These are phyloP conservation scores for Trypanosomatidae sp. DNA, from an alignment of 208 protist species.

Conservation along the genomic window DNA sequence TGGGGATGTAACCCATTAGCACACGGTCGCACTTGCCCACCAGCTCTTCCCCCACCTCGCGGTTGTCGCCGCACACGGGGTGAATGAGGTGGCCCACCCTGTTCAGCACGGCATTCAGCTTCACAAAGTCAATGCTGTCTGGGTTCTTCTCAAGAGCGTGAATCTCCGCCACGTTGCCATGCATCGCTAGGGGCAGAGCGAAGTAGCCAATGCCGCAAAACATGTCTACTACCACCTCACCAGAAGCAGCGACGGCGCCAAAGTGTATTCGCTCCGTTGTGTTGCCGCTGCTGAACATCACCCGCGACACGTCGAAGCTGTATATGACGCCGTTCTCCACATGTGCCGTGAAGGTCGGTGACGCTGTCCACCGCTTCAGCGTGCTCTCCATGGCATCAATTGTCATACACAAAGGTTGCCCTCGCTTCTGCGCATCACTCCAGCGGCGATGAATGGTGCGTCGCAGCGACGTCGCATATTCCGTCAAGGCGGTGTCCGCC, in stretches of 20 bases:
- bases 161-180: constrained; percentile 52
- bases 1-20: constrained; percentile 91
- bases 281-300: constrained; percentile 94
- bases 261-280: constrained; percentile 93
- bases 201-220: constrained; percentile 94
- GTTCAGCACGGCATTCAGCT: constrained; percentile 82
- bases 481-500: constrained; percentile 5
- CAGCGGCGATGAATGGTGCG: constrained; percentile 13
- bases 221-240: constrained; percentile 92
- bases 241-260: constrained; percentile 43
- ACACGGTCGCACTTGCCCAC: constrained; percentile 84
- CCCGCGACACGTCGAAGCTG: constrained; percentile 76
- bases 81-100: constrained; percentile 66
- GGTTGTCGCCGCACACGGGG: constrained; percentile 83
- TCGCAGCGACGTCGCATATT: constrained; percentile 14
- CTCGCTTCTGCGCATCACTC: constrained; percentile 1
- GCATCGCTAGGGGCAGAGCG: constrained; percentile 80
- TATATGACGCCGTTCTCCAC: constrained; percentile 91
- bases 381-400: constrained; percentile 21
- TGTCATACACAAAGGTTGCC: constrained; percentile 6
- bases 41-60: constrained; percentile 62
- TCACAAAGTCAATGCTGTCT: constrained; percentile 70
- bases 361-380: constrained; percentile 26
- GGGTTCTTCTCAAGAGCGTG: constrained; percentile 92
- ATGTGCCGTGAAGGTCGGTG: constrained; percentile 81